phyloP scores from a whole-genome alignment of 352 stramenopile species.

The Peronospora belbahrii region DNA sequence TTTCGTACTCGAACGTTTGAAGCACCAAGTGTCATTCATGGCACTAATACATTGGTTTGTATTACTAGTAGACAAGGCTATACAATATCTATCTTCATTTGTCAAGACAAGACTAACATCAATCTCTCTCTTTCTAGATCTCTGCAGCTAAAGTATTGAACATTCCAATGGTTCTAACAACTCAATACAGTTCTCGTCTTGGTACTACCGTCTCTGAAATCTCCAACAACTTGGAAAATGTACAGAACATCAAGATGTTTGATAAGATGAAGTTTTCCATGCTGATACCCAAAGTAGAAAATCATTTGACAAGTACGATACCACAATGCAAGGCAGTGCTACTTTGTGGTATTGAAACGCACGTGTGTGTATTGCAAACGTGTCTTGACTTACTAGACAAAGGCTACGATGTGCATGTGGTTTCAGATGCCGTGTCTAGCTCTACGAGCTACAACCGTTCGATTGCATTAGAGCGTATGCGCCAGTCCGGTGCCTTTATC shows the following conservation, averaged over 20 bases:
- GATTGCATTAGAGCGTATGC: slow-evolving; percentile 90
- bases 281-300: slow-evolving; percentile 89
- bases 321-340: slow-evolving; percentile 75
- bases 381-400: slow-evolving; percentile 93
- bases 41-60: slow-evolving; percentile 53
- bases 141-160: slow-evolving; percentile 79
- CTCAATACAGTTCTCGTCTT: slow-evolving; percentile 95
- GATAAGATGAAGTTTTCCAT: slow-evolving; percentile 99
- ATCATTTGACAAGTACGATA: slow-evolving; percentile 51
- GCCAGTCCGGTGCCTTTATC: slow-evolving; percentile 89
- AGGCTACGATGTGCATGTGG: slow-evolving; percentile 95
- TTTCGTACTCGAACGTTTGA: slow-evolving; percentile 92
- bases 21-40: slow-evolving; percentile 86
- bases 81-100: no score
- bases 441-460: slow-evolving; percentile 84
- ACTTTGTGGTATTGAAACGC: slow-evolving; percentile 95
- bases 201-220: slow-evolving; percentile 83
- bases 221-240: slow-evolving; percentile 37
- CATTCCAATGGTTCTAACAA: slow-evolving; percentile 91
- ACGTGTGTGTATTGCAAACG: slow-evolving; percentile 95
- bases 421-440: slow-evolving; percentile 93
- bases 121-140: slow-evolving; percentile 19
- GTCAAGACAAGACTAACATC: background rate
- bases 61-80: no score
- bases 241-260: slow-evolving; percentile 65